Conservation (phyloP, 2,329 filamentous ascomycete genomes). For the Ceratocystis smalleyi region DNA sequence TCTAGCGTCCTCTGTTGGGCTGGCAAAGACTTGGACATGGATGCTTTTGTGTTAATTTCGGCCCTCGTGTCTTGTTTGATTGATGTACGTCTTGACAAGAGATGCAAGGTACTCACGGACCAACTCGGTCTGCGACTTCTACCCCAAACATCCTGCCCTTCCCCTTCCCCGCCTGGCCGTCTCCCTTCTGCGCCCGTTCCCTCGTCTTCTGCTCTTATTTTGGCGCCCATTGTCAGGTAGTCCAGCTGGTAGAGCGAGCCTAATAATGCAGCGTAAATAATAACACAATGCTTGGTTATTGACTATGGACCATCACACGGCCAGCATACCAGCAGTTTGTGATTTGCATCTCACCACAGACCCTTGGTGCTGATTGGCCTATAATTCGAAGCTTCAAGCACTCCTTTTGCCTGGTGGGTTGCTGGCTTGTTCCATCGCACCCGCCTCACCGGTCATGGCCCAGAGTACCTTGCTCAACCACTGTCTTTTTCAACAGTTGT, state of each 20-base stretch:
- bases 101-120: slow-evolving; percentile 2
- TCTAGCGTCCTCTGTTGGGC: background rate
- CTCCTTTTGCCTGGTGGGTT: background rate
- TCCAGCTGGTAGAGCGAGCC: no score
- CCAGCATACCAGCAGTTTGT: background rate
- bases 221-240: no score
- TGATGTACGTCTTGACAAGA: background rate
- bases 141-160: background rate
- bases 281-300: no score
- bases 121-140: background rate
- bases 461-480: background rate
- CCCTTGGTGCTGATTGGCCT: background rate
- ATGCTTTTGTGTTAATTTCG: background rate
- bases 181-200: background rate
- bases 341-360: background rate
- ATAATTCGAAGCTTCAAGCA: background rate
- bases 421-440: background rate
- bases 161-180: background rate
- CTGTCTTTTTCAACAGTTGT: background rate
- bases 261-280: no score
- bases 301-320: no score
- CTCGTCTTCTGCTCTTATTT: background rate
- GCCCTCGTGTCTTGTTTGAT: background rate
- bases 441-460: background rate
- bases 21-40: background rate